Conservation (phyloP, 805 yeast species). For the Saccharomyces eubayanus region DNA sequence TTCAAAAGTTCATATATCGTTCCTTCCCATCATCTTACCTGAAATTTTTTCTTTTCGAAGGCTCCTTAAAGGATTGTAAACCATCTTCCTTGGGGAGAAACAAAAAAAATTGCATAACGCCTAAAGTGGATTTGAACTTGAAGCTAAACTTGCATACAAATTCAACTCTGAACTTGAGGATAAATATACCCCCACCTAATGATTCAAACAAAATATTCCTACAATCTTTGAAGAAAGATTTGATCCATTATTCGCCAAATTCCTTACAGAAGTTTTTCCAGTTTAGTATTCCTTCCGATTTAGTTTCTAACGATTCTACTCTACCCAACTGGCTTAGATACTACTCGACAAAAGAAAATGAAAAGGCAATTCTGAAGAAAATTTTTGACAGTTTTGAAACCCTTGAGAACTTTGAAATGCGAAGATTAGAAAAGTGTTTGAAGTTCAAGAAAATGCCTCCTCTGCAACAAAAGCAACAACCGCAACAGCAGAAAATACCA, state of each 20-base stretch:
- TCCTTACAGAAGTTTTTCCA: constrained; percentile 25
- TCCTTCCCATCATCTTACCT: background rate
- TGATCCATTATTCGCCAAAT: constrained; percentile 28
- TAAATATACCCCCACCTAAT: constrained; percentile 15
- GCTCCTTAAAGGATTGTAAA: constrained; percentile 1
- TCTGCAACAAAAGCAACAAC: background rate
- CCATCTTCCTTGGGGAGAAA: background rate
- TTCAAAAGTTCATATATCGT: constrained; percentile 4
- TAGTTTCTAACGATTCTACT: constrained; percentile 10
- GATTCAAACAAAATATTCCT: constrained; percentile 19
- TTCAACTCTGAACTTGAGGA: constrained; percentile 12
- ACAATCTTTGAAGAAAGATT: constrained; percentile 28
- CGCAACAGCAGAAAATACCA: background rate
- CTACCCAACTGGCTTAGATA: constrained; percentile 31
- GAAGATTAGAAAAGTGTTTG: constrained; percentile 24
- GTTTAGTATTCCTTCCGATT: constrained; percentile 21
- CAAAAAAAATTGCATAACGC: background rate
- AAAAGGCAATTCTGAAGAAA: constrained; percentile 19
- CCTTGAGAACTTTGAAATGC: constrained; percentile 30
- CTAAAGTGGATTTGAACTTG: background rate
- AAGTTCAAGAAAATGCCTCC: background rate
- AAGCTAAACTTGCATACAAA: background rate
- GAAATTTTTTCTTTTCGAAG: background rate
- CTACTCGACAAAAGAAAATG: constrained; percentile 11
- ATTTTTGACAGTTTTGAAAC: constrained; percentile 30